phyloP scores from a whole-genome alignment of 768 basidiomycete genomes.

The Gloeopeniophorella convolvens region DNA sequence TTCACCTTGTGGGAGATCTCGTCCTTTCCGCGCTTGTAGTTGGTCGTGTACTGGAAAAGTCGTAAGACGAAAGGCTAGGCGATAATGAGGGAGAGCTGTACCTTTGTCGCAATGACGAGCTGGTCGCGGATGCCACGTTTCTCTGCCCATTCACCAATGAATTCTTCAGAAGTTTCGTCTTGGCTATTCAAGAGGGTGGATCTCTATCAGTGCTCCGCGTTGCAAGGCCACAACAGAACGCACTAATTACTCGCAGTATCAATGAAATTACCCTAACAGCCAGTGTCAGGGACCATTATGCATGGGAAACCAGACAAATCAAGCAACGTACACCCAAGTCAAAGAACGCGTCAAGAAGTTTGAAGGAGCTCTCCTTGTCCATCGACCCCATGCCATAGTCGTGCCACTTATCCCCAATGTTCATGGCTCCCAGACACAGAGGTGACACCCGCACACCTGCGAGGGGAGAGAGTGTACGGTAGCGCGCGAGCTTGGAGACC shows the following conservation, averaged over 20 bases:
- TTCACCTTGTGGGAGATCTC: conserved; percentile 30
- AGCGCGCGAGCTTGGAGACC: conserved; percentile 25
- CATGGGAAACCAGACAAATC: neutral
- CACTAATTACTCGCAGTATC: conserved; percentile 42
- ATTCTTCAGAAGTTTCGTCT: conserved; percentile 48
- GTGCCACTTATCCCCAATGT: conserved; percentile 40
- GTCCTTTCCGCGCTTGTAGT: conserved; percentile 18
- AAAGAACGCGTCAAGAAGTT: conserved; percentile 41
- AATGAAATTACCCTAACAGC: conserved; percentile 45
- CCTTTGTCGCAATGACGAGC: conserved; percentile 44
- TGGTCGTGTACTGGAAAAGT: conserved; percentile 22
- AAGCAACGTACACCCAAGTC: conserved; percentile 41
- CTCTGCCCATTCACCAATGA: conserved; percentile 48
- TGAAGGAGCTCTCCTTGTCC: conserved; percentile 37
- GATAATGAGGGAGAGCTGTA: too few relatives aligned
- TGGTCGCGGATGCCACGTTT: conserved; percentile 39
- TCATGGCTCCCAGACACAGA: conserved; percentile 42
- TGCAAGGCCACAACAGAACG: conserved; percentile 29
- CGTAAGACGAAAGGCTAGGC: too few relatives aligned
- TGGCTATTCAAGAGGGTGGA: conserved; percentile 31
- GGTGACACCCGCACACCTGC: conserved; percentile 46
- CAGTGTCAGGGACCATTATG: conserved; percentile 34
- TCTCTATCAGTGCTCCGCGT: neutral
- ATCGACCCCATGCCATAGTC: conserved; percentile 34
- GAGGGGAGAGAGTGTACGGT: conserved; percentile 34